A percentile compares a stretch with the other conserved stretches of the same genome.
phyloP scores from a whole-genome alignment of 257 asterid genomes.

The Ilex aquifolium region DNA sequence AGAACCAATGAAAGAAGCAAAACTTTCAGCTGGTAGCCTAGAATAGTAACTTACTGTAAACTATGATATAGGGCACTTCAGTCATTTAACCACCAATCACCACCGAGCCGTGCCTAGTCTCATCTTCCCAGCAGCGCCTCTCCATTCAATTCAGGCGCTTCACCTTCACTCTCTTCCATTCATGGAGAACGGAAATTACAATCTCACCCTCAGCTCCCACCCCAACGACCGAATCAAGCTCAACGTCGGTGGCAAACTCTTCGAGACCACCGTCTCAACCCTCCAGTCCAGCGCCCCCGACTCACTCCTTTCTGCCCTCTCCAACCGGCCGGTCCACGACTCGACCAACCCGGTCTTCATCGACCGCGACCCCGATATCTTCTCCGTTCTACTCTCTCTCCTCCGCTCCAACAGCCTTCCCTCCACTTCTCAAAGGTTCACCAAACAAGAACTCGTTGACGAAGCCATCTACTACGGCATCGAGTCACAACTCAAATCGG shows the following conservation, averaged over 20 bases:
- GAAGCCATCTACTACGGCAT: constrained; percentile 84
- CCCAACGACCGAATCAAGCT: constrained; percentile 63
- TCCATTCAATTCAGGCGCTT: no score
- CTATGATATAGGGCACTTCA: no score
- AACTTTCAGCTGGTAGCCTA: no score
- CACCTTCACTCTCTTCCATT: background rate
- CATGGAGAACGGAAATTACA: constrained; percentile 40
- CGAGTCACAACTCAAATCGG: constrained; percentile 63
- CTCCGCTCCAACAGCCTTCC: constrained; percentile 91
- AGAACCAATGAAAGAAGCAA: no score
- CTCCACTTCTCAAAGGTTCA: constrained; percentile 71
- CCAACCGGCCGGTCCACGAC: constrained; percentile 46
- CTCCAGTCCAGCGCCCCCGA: constrained; percentile 84
- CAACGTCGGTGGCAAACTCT: constrained; percentile 93
- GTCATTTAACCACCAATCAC: no score
- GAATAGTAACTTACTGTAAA: no score
- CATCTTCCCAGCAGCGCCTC: no score
- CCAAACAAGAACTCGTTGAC: constrained; percentile 72
- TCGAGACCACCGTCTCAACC: constrained; percentile 81
- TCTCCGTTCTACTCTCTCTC: constrained; percentile 77
- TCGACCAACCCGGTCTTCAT: constrained; percentile 48
- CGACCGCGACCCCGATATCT: constrained; percentile 94
- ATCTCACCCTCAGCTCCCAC: constrained; percentile 9
- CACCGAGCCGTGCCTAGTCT: no score
- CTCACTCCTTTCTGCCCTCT: constrained; percentile 59